phyloP scores from a whole-genome alignment of 495 filamentous ascomycete genomes.

The Elasticomyces elasticus region DNA sequence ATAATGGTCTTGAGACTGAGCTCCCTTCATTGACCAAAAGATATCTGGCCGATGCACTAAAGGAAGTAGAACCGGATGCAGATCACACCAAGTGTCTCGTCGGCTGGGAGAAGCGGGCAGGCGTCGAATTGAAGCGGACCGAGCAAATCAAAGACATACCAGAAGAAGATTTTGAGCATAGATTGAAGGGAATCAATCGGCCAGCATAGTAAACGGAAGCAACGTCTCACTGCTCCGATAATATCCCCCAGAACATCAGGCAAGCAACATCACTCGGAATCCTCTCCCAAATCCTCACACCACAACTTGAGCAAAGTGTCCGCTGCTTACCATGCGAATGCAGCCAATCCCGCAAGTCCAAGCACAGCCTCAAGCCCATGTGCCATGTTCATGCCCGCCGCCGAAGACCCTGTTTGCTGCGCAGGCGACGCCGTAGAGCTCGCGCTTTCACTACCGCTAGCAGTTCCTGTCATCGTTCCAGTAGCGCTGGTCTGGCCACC shows the following conservation, averaged over 20 bases:
- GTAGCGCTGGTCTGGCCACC: not conserved
- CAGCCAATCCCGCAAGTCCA: constrained; percentile 19
- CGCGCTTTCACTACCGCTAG: constrained; percentile 4
- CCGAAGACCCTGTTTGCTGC: constrained; percentile 1
- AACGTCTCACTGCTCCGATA: too few relatives aligned
- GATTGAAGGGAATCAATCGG: constrained; percentile 10
- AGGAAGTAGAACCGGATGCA: constrained; percentile 21
- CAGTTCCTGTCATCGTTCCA: not conserved
- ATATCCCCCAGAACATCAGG: too few relatives aligned
- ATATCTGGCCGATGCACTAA: constrained; percentile 20
- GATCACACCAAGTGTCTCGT: constrained; percentile 26
- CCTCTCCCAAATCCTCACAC: not conserved
- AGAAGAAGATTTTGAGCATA: constrained; percentile 10
- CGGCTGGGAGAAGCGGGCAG: constrained; percentile 28
- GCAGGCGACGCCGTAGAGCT: not conserved
- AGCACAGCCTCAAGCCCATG: constrained; percentile 9
- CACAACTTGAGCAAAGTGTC: too few relatives aligned
- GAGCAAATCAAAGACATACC: constrained; percentile 11
- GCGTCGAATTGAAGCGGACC: constrained; percentile 23
- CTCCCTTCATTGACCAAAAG: constrained; percentile 16
- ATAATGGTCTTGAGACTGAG: constrained; percentile 20
- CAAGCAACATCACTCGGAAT: not conserved
- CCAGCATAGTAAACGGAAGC: not conserved
- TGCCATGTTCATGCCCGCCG: constrained; percentile 9
- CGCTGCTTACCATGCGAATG: constrained; percentile 2